Conservation (phyloP, 2,329 filamentous ascomycete genomes). For the Phyllosticta citrichinensis region DNA sequence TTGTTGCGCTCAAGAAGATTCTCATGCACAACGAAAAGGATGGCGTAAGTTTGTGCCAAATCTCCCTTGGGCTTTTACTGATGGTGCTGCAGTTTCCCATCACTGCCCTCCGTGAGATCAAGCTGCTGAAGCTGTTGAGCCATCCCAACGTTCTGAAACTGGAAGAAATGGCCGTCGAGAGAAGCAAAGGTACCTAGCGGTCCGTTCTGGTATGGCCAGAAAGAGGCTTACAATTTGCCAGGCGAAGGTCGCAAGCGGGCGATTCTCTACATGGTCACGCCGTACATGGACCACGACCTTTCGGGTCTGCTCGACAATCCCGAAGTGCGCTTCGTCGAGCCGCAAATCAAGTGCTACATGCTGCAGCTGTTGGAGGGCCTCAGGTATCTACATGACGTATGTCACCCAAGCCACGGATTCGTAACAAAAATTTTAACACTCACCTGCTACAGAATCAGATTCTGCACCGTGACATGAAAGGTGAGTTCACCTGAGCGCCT, state of each 20-base stretch:
- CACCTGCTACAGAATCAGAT: conserved; percentile 46
- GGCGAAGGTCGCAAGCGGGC: conserved; percentile 49
- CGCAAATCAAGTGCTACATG: conserved; percentile 98
- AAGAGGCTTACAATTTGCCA: conserved; percentile 21
- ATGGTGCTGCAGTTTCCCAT: conserved; percentile 66
- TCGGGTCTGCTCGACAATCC: conserved; percentile 94
- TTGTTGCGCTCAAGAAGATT: conserved; percentile 94
- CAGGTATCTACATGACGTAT: conserved; percentile 69
- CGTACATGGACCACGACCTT: conserved; percentile 99
- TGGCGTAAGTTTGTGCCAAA: conserved; percentile 47
- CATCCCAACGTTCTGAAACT: conserved; percentile 80
- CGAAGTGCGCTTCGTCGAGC: conserved; percentile 71
- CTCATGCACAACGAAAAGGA: conserved; percentile 99
- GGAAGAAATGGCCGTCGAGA: conserved; percentile 93
- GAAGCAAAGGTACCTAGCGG: conserved; percentile 44
- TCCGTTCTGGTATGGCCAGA: conserved; percentile 56
- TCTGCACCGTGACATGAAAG: conserved; percentile 93
- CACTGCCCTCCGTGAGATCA: conserved; percentile 93
- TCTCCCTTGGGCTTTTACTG: conserved; percentile 6
- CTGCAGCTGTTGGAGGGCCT: conserved; percentile 84
- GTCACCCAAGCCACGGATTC: conserved; percentile 22
- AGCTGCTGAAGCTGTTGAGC: conserved; percentile 88
- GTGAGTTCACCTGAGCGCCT: conserved; percentile 16
- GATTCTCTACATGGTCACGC: conserved; percentile 97
- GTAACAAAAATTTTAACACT: conserved; percentile 7